phyloP scores from a whole-genome alignment of 2,329 filamentous ascomycete genomes.

The Phaeosphaeriaceae sp. region DNA sequence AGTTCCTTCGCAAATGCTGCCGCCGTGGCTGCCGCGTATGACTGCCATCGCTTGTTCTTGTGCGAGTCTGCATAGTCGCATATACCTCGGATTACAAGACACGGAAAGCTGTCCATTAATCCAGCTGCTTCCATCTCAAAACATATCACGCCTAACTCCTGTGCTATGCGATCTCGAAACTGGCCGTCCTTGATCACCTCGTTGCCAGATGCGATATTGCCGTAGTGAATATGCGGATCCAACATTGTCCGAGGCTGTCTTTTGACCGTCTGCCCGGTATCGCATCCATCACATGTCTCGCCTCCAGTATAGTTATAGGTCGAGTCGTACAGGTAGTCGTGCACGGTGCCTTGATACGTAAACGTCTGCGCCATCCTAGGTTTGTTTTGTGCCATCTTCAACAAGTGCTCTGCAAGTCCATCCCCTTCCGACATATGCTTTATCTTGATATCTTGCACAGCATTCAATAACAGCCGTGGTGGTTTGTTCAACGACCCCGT shows the following conservation, averaged over 20 bases:
- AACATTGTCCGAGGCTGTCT: background rate
- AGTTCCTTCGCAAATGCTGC: slow-evolving; percentile 26
- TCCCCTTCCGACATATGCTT: background rate
- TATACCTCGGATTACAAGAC: slow-evolving; percentile 6
- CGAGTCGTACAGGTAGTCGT: slow-evolving; percentile 17
- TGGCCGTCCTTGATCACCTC: slow-evolving; percentile 50
- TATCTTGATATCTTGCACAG: slow-evolving; percentile 6
- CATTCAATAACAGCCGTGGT: slow-evolving; percentile 7
- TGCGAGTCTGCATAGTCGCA: slow-evolving; percentile 5
- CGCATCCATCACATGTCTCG: slow-evolving; percentile 8
- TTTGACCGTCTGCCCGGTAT: background rate
- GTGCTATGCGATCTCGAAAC: slow-evolving; percentile 42
- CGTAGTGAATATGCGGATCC: slow-evolving; percentile 37
- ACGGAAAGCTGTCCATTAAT: slow-evolving; percentile 4
- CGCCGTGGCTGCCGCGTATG: slow-evolving; percentile 11
- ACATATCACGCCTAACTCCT: background rate
- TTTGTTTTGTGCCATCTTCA: background rate
- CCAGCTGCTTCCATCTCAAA: too few species aligned
- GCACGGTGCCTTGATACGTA: background rate
- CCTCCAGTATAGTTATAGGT: slow-evolving; percentile 14
- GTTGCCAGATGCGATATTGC: slow-evolving; percentile 50
- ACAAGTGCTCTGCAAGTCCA: slow-evolving; percentile 1
- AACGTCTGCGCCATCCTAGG: too few species aligned
- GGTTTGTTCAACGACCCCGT: slow-evolving; percentile 9
- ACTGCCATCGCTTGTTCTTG: slow-evolving; percentile 6